phyloP scores from a whole-genome alignment of 1,284 basidiomycete species.

The Phellinidium pouzarii region DNA sequence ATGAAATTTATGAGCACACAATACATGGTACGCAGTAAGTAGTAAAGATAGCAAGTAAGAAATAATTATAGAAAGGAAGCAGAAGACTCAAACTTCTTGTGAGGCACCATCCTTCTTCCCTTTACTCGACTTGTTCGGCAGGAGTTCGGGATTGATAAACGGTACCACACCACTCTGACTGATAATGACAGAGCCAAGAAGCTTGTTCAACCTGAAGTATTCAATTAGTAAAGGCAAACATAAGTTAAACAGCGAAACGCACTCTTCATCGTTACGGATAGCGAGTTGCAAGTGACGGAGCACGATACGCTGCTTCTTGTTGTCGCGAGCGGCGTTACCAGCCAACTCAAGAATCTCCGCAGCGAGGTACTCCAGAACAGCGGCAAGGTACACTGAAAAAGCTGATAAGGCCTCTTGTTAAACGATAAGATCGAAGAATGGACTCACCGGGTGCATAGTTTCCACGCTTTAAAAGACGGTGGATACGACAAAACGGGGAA shows the following conservation, averaged over 20 bases:
- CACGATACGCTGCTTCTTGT: slow-evolving; percentile 77
- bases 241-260: slow-evolving; percentile 20
- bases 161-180: slow-evolving; percentile 79
- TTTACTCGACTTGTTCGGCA: slow-evolving; percentile 61
- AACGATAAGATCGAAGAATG: neutral
- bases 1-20: slow-evolving; percentile 21
- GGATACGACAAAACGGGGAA: slow-evolving; percentile 88
- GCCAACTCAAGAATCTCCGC: slow-evolving; percentile 88
- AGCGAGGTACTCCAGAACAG: slow-evolving; percentile 78
- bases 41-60: slow-evolving; percentile 2
- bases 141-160: slow-evolving; percentile 60
- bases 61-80: neutral
- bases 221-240: slow-evolving; percentile 9
- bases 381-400: slow-evolving; percentile 72
- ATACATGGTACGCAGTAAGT: slow-evolving; percentile 17
- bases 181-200: slow-evolving; percentile 77
- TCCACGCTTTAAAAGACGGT: slow-evolving; percentile 76
- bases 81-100: slow-evolving; percentile 31
- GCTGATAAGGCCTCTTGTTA: slow-evolving; percentile 1
- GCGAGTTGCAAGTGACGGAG: slow-evolving; percentile 84
- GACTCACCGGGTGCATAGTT: slow-evolving; percentile 74
- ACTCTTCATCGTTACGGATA: slow-evolving; percentile 80
- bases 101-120: slow-evolving; percentile 42
- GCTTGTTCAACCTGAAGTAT: slow-evolving; percentile 48
- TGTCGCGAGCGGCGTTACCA: slow-evolving; percentile 73